These are phyloP conservation scores for Cyclotella kingstonii DNA, from an alignment of 108 stramenopile genomes.

Conservation along the genomic window DNA sequence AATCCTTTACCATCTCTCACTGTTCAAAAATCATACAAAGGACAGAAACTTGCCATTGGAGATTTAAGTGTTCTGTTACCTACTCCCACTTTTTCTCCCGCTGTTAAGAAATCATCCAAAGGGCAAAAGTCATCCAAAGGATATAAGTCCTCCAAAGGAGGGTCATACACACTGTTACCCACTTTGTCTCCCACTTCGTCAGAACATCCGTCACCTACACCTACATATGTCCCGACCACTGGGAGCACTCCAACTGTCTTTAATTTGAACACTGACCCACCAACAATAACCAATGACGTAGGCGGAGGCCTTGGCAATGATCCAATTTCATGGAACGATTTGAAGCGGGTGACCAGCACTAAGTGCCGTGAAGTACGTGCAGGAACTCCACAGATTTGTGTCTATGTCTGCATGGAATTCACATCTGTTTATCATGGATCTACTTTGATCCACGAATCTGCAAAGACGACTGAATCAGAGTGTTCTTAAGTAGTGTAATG, in stretches of 20 bases:
- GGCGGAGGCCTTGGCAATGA: not conserved
- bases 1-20: not conserved
- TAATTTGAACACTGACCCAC: constrained; percentile 24
- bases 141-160: too few relatives aligned
- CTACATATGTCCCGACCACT: too few relatives aligned
- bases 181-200: too few relatives aligned
- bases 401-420: constrained; percentile 3
- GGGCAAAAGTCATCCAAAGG: too few relatives aligned
- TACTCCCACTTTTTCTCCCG: constrained; percentile 6
- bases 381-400: constrained; percentile 1
- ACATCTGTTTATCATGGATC: not conserved
- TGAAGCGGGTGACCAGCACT: not conserved
- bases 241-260: constrained; percentile 30
- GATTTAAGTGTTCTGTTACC: not conserved
- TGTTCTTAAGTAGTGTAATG: not conserved
- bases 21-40: not conserved
- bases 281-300: not conserved
- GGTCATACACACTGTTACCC: too few relatives aligned
- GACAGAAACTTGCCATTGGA: not conserved
- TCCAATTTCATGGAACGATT: not conserved
- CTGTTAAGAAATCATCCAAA: too few relatives aligned
- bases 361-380: not conserved
- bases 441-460: not conserved
- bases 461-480: constrained; percentile 2
- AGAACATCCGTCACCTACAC: too few relatives aligned